phyloP scores from a whole-genome alignment of 345 rosid species.

The Firmiana major region DNA sequence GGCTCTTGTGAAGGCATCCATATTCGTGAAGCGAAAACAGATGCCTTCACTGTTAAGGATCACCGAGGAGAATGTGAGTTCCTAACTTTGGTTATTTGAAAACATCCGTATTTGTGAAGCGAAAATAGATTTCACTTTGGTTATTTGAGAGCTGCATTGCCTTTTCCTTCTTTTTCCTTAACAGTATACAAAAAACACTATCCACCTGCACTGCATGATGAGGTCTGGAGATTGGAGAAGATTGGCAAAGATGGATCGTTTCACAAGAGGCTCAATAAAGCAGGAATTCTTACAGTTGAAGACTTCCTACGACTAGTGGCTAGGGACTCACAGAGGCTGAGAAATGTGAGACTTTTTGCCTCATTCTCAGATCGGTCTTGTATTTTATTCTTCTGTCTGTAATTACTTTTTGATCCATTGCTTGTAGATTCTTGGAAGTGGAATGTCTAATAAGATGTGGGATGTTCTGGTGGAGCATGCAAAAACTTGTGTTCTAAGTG shows the following conservation, averaged over 20 bases:
- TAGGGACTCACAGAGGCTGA: slow-evolving; percentile 69
- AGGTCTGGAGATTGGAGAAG: slow-evolving; percentile 97
- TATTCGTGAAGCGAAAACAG: slow-evolving; percentile 93
- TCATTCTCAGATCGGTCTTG: slow-evolving; percentile 9
- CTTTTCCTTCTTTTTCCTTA: slow-evolving; percentile 1
- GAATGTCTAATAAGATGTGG: slow-evolving; percentile 99
- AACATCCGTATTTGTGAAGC: background rate
- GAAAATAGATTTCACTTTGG: background rate
- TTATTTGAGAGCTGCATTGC: background rate
- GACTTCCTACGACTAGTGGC: slow-evolving; percentile 82
- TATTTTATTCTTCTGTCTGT: slow-evolving; percentile 4
- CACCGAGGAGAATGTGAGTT: slow-evolving; percentile 93
- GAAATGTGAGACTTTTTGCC: slow-evolving; percentile 55
- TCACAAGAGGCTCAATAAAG: slow-evolving; percentile 87
- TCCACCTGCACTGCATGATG: slow-evolving; percentile 85
- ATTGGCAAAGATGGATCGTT: slow-evolving; percentile 97
- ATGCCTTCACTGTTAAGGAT: slow-evolving; percentile 95
- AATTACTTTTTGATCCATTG: slow-evolving; percentile 14
- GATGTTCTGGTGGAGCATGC: slow-evolving; percentile 91
- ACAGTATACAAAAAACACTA: slow-evolving; percentile 97
- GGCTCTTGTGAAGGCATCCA: slow-evolving; percentile 71
- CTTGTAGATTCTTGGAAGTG: slow-evolving; percentile 92
- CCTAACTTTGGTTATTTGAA: slow-evolving; percentile 1
- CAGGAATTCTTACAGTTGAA: slow-evolving; percentile 80
- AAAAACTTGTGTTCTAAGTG: slow-evolving; percentile 78